phyloP scores from a whole-genome alignment of 257 asterid species.

The Linaria vulgaris region DNA sequence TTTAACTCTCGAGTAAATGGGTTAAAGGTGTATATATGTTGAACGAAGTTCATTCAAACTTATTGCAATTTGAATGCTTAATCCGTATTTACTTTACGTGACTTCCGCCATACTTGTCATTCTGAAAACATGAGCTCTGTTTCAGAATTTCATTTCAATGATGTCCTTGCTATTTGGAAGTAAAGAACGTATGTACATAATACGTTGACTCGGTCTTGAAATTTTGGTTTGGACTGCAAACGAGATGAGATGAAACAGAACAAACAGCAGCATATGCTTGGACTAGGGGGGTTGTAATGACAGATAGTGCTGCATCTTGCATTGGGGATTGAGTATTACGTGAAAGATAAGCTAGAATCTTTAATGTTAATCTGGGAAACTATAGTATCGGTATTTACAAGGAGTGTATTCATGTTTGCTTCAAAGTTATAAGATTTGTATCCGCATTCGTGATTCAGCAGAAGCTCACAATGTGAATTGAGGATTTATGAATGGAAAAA shows the following conservation, averaged over 20 bases:
- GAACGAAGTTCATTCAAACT: background rate
- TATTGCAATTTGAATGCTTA: conserved; percentile 11
- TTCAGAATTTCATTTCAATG: too few species aligned
- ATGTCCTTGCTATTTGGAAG: too few species aligned
- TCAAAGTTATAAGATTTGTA: background rate
- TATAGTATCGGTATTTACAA: too few species aligned
- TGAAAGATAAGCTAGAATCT: too few species aligned
- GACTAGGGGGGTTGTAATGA: too few species aligned
- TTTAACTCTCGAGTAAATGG: conserved; percentile 10
- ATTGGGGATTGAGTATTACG: too few species aligned
- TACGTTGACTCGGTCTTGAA: too few species aligned
- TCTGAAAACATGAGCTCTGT: background rate
- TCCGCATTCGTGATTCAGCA: background rate
- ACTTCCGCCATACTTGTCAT: background rate
- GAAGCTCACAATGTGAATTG: background rate
- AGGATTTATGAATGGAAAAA: background rate
- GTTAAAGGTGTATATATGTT: too few species aligned
- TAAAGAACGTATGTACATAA: too few species aligned
- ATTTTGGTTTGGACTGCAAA: too few species aligned
- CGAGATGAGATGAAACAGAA: too few species aligned
- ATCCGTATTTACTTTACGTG: background rate
- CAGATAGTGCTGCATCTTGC: background rate
- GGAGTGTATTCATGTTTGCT: background rate
- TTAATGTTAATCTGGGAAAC: background rate
- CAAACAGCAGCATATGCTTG: too few species aligned